Evolutionary conservation across 495 filamentous ascomycete genomes (phyloP).

Genomic region (Viridothelium virens): DNA sequence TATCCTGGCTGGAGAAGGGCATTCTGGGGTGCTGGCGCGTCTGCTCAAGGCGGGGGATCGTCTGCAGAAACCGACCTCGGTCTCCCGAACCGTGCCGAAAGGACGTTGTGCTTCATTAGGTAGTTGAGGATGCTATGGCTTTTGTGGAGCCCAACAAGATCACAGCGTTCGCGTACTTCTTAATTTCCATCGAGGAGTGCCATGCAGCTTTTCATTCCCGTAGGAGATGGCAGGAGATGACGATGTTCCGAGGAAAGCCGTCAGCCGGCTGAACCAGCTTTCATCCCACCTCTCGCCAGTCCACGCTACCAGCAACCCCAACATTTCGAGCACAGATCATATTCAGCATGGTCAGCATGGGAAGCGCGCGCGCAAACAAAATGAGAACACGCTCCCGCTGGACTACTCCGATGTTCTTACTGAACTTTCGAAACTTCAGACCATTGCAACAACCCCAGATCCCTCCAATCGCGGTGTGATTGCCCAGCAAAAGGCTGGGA

Average conservation of each 20-base stretch:
- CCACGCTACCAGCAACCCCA: slow-evolving; percentile 16
- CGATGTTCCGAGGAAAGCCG: slow-evolving; percentile 23
- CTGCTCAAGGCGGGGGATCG: not conserved
- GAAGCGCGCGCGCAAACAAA: not conserved
- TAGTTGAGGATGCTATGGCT: not conserved
- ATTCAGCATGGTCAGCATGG: too few species aligned
- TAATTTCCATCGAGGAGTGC: not conserved
- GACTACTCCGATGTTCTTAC: slow-evolving; percentile 54
- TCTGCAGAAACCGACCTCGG: slow-evolving; percentile 11
- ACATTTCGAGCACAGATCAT: slow-evolving; percentile 12
- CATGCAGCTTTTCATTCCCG: slow-evolving; percentile 10
- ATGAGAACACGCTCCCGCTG: slow-evolving; percentile 40
- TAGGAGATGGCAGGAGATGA: slow-evolving; percentile 18
- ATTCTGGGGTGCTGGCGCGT: too few species aligned
- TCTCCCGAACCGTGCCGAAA: not conserved
- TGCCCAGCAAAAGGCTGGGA: slow-evolving; percentile 54
- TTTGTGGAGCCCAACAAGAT: slow-evolving; percentile 8
- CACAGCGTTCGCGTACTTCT: not conserved
- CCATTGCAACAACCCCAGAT: slow-evolving; percentile 48
- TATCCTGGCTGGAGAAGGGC: not conserved
- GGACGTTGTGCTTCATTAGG: too few species aligned
- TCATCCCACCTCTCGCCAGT: slow-evolving; percentile 31
- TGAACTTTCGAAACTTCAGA: slow-evolving; percentile 44
- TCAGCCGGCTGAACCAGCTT: slow-evolving; percentile 36
- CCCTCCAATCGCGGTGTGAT: slow-evolving; percentile 47